Evolutionary conservation across 441 rosid species (phyloP), one percentile per base, ranked within the genome.

Genomic region (Erodium moschatum): DNA sequence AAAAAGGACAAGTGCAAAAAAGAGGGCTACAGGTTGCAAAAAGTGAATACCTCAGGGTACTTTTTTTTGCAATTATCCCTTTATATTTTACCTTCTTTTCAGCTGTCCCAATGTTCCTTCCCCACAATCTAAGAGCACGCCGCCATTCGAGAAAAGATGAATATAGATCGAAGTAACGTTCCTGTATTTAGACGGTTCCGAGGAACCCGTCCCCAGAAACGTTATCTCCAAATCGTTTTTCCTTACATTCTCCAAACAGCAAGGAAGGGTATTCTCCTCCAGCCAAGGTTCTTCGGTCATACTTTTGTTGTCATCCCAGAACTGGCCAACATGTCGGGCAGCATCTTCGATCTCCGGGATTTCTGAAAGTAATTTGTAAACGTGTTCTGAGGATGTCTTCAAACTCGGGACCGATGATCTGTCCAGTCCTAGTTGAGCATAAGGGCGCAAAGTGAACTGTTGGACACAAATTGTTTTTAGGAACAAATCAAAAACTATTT

Each of bases 101-200:
- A 93, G 85, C 80, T 93, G 97, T 29, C 95, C 97, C 27, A 91
- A 78, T 66, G 95, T 93, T 76, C 98, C 98, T 86, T 93, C 98
- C 10, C 98, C 96, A 52, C 98, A 93, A 72, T 93, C 97, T 66
- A 91, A 78, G 63, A 93, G 86, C 76, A 93, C 70, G 73, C 97
- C 81, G 42, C 97, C 97, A 72, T 78, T 85, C 29, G 88, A 82
- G 73, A 85, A 93, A 50, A 93, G 85, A 79, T 93, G 87, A 54
- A 93, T 68, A 78, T 82, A 86, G 61, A 91, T 75, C 7, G 98
- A 78, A 77, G 82, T 93, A 68, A 91, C 98, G 62, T 91, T 93
- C 65, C 98, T 78, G 72, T 91, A 91, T 77, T 91, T 93, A 35
- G 98, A 93, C 75, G 98, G 98, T 78, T 90, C 95, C n/a, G 96